These are phyloP conservation scores for Trypanosomatidae sp. DNA, from an alignment of 208 protist genomes.

Conservation along the genomic window DNA sequence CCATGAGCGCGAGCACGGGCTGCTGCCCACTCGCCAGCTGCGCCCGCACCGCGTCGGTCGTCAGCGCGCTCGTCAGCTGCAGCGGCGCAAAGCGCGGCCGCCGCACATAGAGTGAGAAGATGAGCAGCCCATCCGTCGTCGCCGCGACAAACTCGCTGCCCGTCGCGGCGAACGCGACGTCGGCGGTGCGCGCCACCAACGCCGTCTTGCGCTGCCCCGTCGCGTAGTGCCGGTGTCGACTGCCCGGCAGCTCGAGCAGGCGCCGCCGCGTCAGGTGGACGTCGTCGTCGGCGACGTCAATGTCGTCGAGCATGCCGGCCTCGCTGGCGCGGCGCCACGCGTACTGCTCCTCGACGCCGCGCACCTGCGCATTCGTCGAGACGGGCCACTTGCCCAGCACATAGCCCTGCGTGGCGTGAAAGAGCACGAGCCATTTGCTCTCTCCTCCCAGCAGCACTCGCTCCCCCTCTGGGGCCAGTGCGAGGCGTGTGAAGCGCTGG, in stretches of 20 bases:
- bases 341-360: constrained; percentile 85
- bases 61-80: constrained; percentile 52
- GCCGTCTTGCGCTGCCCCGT: constrained; percentile 85
- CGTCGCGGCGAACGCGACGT: constrained; percentile 63
- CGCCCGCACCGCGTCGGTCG: constrained; percentile 32
- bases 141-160: constrained; percentile 83
- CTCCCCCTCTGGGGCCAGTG: constrained; percentile 82
- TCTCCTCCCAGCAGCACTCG: constrained; percentile 81
- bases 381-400: constrained; percentile 86
- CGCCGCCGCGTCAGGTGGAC: constrained; percentile 63
- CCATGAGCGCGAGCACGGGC: constrained; percentile 63
- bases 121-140: constrained; percentile 78
- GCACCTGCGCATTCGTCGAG: constrained; percentile 77
- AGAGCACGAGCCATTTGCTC: constrained; percentile 82
- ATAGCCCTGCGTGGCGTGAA: constrained; percentile 81
- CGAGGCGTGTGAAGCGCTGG: constrained; percentile 72
- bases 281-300: constrained; percentile 75
- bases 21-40: constrained; percentile 35
- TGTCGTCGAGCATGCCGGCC: constrained; percentile 73
- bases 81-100: constrained; percentile 75
- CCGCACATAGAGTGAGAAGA: constrained; percentile 70
- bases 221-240: constrained; percentile 75
- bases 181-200: constrained; percentile 60
- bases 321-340: constrained; percentile 76
- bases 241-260: constrained; percentile 83